Evolutionary conservation across 768 basidiomycete genomes (phyloP), one percentile per base, ranked within the genome.

Genomic region (Gloeopeniophorella convolvens): DNA sequence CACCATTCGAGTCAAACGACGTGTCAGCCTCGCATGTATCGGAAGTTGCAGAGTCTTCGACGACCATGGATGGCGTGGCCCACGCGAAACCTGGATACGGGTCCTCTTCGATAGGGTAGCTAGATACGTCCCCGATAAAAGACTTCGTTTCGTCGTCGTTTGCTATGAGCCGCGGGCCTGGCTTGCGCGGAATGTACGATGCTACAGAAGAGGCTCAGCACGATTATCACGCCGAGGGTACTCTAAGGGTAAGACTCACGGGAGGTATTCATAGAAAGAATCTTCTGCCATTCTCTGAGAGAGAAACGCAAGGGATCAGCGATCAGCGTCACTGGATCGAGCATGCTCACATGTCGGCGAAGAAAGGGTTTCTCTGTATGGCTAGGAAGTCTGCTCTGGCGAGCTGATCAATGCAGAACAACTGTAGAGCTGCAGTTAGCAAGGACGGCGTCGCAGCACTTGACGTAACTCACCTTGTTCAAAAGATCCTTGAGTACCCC

Each of bases 321-420:
- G 31, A 20, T 3, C 11, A 24, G 9, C 3, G 15, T 11, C 1
- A 5, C 1, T 4, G 36, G 23, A 9, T 12, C 18, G 5, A 15
- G 7, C n/a, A 8, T n/a, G 13, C 46, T 43, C 46, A 53, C 51
- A 48, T 27, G 7, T 53, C 41, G 18, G 51, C 41, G 26, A 53
- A 53, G 30, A 53, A 48, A 27, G 46, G n/a, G 16, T 40, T 41
- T 7, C 46, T 11, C 23, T 40, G 46, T 13, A 53, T 24, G 34
- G 32, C 12, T 15, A 46, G 48, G 24, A 53, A 43, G 20, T 48
- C 35, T 21, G 41, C 51, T 43, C 51, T 48, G 18, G 30, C 35
- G n/a, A 32, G 28, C 24, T 48, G 41, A 26, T 53, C 30, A 12
- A 48, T 23, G 8, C 46, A 53, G 16, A 53, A 43, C 31, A 53